Evolutionary conservation across 106 monocot genomes (phyloP).

Genomic region (Apostasia shenzhenica): DNA sequence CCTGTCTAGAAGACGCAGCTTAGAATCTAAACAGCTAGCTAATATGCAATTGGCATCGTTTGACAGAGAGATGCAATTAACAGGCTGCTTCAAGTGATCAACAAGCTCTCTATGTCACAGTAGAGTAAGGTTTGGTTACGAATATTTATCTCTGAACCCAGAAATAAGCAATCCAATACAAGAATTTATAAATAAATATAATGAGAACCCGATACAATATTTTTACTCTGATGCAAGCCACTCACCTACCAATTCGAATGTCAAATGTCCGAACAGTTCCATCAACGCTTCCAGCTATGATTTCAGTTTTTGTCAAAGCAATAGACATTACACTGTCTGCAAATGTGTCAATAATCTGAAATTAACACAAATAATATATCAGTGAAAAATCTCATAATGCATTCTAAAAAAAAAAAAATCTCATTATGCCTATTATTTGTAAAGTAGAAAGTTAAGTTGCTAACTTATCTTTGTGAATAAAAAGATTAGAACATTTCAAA

Average conservation of each 20-base stretch:
- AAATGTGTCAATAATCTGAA: conserved; percentile 86
- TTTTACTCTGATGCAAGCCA: not conserved
- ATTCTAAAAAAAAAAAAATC: not conserved
- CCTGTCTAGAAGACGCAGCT: conserved; percentile 88
- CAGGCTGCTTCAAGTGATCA: conserved; percentile 79
- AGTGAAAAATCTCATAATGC: not conserved
- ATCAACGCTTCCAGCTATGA: conserved; percentile 96
- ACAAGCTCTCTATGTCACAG: conserved; percentile 57
- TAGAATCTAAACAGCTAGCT: conserved; percentile 90
- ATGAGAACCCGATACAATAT: not conserved
- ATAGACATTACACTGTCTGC: conserved; percentile 96
- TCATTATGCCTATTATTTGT: not conserved
- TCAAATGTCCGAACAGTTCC: conserved; percentile 98
- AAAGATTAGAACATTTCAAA: conserved; percentile 10
- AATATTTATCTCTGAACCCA: not conserved
- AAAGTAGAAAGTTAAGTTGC: not conserved
- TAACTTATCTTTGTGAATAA: not conserved
- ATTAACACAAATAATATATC: conserved; percentile 2
- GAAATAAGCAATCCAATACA: not conserved
- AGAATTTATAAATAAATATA: not conserved
- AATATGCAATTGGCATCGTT: conserved; percentile 90
- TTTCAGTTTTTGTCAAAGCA: conserved; percentile 85
- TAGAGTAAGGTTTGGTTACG: conserved; percentile 1
- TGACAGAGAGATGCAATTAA: conserved; percentile 92
- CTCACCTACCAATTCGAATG: conserved; percentile 93